phyloP scores from a whole-genome alignment of 306 rosid species.

The Arachis hypogaea region DNA sequence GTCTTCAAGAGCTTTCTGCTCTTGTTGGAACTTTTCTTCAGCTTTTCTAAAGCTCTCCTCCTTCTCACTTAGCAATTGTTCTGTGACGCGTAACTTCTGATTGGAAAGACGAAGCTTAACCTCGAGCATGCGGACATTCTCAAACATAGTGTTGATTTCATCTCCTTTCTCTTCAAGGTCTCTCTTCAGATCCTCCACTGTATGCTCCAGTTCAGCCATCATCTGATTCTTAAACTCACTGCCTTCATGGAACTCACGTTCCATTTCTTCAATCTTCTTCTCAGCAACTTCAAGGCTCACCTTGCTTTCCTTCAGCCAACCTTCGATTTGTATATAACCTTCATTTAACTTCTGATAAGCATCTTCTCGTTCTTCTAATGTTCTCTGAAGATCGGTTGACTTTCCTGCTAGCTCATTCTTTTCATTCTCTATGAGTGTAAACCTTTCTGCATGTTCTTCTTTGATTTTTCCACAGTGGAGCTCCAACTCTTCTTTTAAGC shows the following conservation, averaged over 20 bases:
- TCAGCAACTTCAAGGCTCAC: conserved; percentile 58
- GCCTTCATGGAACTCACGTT: conserved; percentile 46
- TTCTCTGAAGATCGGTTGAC: conserved; percentile 49
- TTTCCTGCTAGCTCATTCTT: conserved; percentile 56
- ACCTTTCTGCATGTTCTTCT: conserved; percentile 55
- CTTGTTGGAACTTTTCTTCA: conserved; percentile 65
- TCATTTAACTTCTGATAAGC: conserved; percentile 60
- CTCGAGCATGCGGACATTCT: conserved; percentile 67
- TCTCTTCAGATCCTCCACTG: conserved; percentile 69
- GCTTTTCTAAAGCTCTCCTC: conserved; percentile 68
- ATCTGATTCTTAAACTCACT: conserved; percentile 59
- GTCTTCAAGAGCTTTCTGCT: conserved; percentile 64
- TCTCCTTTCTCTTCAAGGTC: conserved; percentile 78
- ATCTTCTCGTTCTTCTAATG: conserved; percentile 58
- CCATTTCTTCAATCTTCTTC: conserved; percentile 61
- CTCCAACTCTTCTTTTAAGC: conserved; percentile 62
- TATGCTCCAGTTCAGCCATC: conserved; percentile 63
- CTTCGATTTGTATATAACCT: conserved; percentile 56
- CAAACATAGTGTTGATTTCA: conserved; percentile 58
- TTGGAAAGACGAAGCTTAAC: conserved; percentile 92
- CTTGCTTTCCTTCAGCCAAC: conserved; percentile 57
- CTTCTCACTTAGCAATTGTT: conserved; percentile 77
- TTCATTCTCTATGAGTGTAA: conserved; percentile 53
- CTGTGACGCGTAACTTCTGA: conserved; percentile 98
- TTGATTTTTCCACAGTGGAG: conserved; percentile 49